Base-by-base conservation (phyloP, 352 stramenopile species). In the Stramenopiles sp. region DNA sequence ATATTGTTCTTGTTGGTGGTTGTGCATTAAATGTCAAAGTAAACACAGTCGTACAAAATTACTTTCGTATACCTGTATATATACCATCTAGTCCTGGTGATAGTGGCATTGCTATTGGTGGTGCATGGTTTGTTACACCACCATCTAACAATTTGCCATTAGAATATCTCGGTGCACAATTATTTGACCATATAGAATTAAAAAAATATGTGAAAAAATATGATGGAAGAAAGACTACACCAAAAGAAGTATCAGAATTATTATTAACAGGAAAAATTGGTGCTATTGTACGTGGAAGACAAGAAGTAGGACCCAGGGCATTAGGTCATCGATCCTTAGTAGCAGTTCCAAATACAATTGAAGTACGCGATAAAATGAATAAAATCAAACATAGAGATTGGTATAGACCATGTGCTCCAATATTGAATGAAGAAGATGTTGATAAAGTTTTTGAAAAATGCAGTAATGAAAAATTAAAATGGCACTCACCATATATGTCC, bases 241-340 rank as follows among this genome's bases (percentile, higher is more conserved):
- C 65, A 13, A 33, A 13, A 20, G 31, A 31, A 13, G 65, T 76
- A 33, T 31, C 65, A 13, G 30, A 33, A 31, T 13, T 76, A 13
- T 20, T 76, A 13, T 7, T 76, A 13, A 4, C 4, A 13, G 65
- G 65, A 13, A 76, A 76, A 20, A 84, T 93, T 6, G 84, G 92
- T 43, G 89, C 87, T 30, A 89, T 86, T 81, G 93, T 90, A 82
- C 84, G 88, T 79, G 89, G 87, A 7, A 74, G 88, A 43, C 87
- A 84, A 32, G 89, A 94, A 80, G 81, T 92, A n/a, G 90, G 90
- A 30, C 89, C 88, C 30, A 80, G 90, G 33, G 89, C 90, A 6
- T 83, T 94, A 31, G 90, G 90, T 6, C 86, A 90, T 86, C 84
- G 90, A 27, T 92, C 86, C 74, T 89, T 94, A 43, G 74, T 94